Base-by-base conservation (phyloP, 1,284 basidiomycete genomes). In the Malassezia sp. region DNA sequence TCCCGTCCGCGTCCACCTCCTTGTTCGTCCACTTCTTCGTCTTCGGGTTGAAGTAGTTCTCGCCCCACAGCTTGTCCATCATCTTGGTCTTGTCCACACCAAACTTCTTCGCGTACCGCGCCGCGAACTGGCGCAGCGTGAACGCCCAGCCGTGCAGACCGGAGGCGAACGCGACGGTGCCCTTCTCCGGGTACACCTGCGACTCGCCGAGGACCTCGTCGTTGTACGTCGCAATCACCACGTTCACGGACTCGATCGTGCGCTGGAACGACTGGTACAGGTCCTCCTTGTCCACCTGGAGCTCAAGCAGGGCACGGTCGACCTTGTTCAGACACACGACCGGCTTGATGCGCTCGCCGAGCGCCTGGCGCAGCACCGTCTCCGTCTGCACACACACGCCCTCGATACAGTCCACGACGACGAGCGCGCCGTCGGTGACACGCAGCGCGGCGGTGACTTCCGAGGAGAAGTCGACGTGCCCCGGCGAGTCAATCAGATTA, bases 311-410 rank as follows among this genome's bases (percentile, higher is more conserved):
- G 52, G 93, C 93, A 73, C 93, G 91, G 76, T 99, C 93, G 71
- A 99, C 90, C 80, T 99, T 99, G 83, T 99, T 99, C 77, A 99
- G 90, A 76, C 95, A 83, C 70, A 96, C 82, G 70, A 99, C 91
- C 64, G 93, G 93, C 78, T 95, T 97, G 78, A 99, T 96, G 75
- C 93, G 89, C 78, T 99, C 93, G 52, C 82, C 81, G 45, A 99
- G 80, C 51, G 93, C 86, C 73, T 99, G 93, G 70, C 93, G 89
- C 53, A 99, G 80, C 57, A 99, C 93, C 36, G 93, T 97, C 78
- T 97, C 93, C 72, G 93, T 97, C 77, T 97, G 93, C 45, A 97
- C 93, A 74, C 93, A 97, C 71, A 99, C 93, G 79, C 93, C 93
- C 74, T 97, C 93, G 71, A 97, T 84, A 76, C 88, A 93, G 76